Percentiles rank a stretch among this genome's conserved stretches.
phyloP scores from a whole-genome alignment of 306 rosid genomes.

The Potentilla sterilis region DNA sequence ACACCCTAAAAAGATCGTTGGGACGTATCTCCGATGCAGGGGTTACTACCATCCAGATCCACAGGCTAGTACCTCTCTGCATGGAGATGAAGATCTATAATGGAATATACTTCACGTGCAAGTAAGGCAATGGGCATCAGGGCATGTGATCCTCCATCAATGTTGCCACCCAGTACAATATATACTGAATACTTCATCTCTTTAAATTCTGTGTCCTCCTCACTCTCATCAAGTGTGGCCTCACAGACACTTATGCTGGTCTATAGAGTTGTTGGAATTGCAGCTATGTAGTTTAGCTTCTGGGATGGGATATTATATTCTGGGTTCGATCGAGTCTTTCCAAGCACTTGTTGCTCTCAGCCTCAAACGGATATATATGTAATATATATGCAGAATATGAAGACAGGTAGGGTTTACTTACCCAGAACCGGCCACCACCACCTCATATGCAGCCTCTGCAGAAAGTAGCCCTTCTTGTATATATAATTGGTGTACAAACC shows the following conservation, averaged over 20 bases:
- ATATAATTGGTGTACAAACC: not conserved
- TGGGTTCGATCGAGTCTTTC: not conserved
- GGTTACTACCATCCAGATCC: not conserved
- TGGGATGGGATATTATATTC: not conserved
- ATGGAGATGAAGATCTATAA: not conserved
- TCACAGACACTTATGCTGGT: not conserved
- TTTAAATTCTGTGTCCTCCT: not conserved
- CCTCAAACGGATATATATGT: not conserved
- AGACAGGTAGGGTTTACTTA: conserved; percentile 5
- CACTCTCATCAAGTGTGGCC: not conserved
- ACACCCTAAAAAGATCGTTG: too few species aligned
- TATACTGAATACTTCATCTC: not conserved
- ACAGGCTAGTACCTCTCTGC: not conserved
- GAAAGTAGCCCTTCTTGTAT: not conserved
- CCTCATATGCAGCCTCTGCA: not conserved
- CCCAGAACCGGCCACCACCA: not conserved
- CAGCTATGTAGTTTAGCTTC: not conserved
- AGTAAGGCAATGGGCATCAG: not conserved
- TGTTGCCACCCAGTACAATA: not conserved
- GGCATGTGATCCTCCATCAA: not conserved
- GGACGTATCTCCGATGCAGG: not conserved
- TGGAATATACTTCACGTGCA: not conserved
- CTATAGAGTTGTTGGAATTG: not conserved
- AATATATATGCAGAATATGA: not conserved
- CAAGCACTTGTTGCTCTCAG: conserved; percentile 4